phyloP scores from a whole-genome alignment of 495 filamentous ascomycete genomes.

The Podospora conica region DNA sequence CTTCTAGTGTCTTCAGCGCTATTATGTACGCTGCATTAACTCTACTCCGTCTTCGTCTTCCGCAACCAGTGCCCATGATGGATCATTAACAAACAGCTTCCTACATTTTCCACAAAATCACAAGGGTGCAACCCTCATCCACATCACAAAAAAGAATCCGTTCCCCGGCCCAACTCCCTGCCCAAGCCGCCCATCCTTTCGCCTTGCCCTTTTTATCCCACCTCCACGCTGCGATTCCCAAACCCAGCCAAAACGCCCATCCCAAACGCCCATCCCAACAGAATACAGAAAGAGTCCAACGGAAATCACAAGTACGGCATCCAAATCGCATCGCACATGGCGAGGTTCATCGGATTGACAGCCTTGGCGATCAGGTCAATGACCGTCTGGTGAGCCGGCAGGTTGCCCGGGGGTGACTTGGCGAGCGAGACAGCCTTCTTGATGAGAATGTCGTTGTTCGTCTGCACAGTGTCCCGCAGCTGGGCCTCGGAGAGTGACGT shows the following conservation, averaged over 20 bases:
- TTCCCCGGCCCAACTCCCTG: neutral
- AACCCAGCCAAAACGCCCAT: neutral
- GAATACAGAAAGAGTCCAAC: neutral
- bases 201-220: neutral
- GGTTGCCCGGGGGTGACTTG: constrained; percentile 51
- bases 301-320: constrained; percentile 78
- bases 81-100: no score
- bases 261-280: neutral
- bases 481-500: constrained; percentile 55
- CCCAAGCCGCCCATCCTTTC: neutral
- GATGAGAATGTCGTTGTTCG: constrained; percentile 83
- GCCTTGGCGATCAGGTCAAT: constrained; percentile 83
- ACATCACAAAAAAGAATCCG: neutral
- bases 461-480: constrained; percentile 78
- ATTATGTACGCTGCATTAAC: neutral
- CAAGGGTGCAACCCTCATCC: neutral
- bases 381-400: constrained; percentile 94
- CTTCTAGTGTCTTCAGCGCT: neutral
- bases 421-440: constrained; percentile 82
- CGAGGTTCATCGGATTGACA: constrained; percentile 79
- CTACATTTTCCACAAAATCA: no score
- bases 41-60: neutral
- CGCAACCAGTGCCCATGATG: neutral
- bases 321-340: constrained; percentile 84
- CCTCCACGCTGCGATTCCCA: neutral